Evolutionary conservation across 1,284 basidiomycete species (phyloP).

Genomic region (Wallemia mellicola): DNA sequence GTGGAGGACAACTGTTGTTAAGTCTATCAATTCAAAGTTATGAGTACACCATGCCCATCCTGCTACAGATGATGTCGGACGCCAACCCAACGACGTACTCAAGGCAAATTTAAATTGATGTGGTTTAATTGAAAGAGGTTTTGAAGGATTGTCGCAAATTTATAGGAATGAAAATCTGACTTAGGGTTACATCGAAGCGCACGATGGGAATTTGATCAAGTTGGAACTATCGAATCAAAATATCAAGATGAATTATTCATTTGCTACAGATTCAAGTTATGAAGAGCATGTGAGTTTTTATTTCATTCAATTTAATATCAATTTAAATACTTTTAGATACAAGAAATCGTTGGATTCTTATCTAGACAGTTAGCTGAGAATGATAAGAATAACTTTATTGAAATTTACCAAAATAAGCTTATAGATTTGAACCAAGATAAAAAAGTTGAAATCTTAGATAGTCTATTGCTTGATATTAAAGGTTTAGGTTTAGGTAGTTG

Average conservation of each 20-base stretch:
- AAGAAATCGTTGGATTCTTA: background rate
- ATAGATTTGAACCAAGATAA: background rate
- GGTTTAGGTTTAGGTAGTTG: background rate
- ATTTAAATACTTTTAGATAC: background rate
- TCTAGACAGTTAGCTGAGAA: background rate
- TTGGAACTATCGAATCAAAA: background rate
- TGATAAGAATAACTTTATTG: background rate
- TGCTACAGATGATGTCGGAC: conserved; percentile 1
- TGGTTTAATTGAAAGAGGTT: background rate
- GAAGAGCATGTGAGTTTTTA: background rate
- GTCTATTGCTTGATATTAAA: background rate
- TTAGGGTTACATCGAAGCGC: background rate
- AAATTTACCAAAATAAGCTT: background rate
- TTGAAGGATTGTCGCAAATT: background rate
- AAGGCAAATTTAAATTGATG: background rate
- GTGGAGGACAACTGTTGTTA: background rate
- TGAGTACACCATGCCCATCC: background rate
- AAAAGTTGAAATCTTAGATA: background rate
- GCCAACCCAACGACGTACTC: background rate
- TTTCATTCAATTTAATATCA: background rate
- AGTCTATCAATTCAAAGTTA: background rate
- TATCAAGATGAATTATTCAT: background rate
- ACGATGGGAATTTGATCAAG: background rate
- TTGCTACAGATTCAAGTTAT: background rate
- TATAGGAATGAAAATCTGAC: background rate